Evolutionary conservation across 2,329 filamentous ascomycete species (phyloP).

Genomic region (Allantophomopsis cytisporea): DNA sequence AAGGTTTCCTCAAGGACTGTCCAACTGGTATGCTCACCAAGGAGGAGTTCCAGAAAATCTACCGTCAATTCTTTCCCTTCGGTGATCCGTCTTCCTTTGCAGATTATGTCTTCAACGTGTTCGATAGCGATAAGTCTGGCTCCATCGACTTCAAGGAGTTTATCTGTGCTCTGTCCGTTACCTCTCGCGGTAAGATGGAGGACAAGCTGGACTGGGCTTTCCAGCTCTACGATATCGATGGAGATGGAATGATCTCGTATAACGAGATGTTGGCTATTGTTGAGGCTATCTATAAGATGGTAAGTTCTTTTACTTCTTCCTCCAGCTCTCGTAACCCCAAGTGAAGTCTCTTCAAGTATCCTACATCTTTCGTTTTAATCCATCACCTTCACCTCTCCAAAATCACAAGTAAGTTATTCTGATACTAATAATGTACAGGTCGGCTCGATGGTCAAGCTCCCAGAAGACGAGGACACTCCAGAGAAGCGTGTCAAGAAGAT

Average conservation of each 20-base stretch:
- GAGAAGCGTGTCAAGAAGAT: conserved; percentile 98
- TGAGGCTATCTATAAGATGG: conserved; percentile 99
- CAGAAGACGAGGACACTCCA: conserved; percentile 96
- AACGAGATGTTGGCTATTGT: conserved; percentile 99
- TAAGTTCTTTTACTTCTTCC: conserved; percentile 23
- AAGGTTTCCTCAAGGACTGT: conserved; percentile 97
- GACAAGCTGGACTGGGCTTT: conserved; percentile 99
- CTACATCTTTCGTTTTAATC: not conserved
- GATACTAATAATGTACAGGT: conserved; percentile 40
- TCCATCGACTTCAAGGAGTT: conserved; percentile 99
- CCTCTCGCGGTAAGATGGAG: conserved; percentile 95
- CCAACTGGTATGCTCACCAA: conserved; percentile 94
- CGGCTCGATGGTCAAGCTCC: conserved; percentile 97
- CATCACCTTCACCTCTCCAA: not conserved
- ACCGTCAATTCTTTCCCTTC: conserved; percentile 98
- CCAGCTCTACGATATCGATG: conserved; percentile 97
- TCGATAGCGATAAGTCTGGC: conserved; percentile 93
- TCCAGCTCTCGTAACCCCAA: not conserved
- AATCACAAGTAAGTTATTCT: not conserved
- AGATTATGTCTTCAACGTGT: conserved; percentile 98
- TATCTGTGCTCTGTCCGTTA: conserved; percentile 95
- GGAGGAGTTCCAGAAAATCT: conserved; percentile 99
- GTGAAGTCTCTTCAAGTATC: not conserved
- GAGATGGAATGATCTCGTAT: conserved; percentile 97
- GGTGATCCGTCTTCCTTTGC: conserved; percentile 95